phyloP scores from a whole-genome alignment of 2,329 filamentous ascomycete species.

The Amauroascus niger region DNA sequence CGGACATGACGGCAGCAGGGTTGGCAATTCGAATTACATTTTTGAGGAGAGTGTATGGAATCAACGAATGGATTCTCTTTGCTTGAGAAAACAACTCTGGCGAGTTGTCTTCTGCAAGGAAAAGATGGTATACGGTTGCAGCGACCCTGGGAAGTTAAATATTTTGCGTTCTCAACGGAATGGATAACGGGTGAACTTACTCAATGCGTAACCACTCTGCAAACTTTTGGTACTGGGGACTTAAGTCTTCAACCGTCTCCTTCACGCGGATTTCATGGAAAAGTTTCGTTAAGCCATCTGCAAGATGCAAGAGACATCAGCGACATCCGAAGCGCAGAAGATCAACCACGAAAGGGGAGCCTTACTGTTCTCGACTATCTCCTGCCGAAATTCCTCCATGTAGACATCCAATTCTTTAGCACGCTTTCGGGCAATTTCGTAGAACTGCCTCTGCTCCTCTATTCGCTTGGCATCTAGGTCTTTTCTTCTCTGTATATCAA shows the following conservation, averaged over 20 bases:
- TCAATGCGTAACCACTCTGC: conserved; percentile 97
- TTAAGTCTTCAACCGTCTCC: conserved; percentile 74
- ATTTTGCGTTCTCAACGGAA: not conserved
- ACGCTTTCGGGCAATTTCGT: conserved; percentile 83
- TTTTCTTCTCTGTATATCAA: conserved; percentile 71
- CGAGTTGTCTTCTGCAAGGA: conserved; percentile 95
- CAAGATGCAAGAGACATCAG: not conserved
- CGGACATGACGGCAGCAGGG: conserved; percentile 93
- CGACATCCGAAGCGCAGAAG: not conserved
- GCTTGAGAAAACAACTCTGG: conserved; percentile 91
- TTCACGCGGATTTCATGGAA: conserved; percentile 92
- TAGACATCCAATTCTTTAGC: conserved; percentile 92
- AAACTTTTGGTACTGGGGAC: conserved; percentile 94
- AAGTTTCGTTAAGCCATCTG: conserved; percentile 78
- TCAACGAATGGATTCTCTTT: conserved; percentile 85
- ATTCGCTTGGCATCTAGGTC: conserved; percentile 77
- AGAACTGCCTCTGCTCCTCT: conserved; percentile 88
- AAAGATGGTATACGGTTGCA: conserved; percentile 91
- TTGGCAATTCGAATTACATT: conserved; percentile 96
- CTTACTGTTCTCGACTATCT: conserved; percentile 63
- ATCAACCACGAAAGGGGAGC: conserved; percentile 15
- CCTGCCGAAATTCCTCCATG: conserved; percentile 72
- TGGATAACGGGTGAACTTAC: conserved; percentile 26
- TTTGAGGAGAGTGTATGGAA: conserved; percentile 88
- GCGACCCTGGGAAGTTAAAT: conserved; percentile 50